phyloP scores from a whole-genome alignment of 176 grass and related monocot genomes.

The Avena atlantica region DNA sequence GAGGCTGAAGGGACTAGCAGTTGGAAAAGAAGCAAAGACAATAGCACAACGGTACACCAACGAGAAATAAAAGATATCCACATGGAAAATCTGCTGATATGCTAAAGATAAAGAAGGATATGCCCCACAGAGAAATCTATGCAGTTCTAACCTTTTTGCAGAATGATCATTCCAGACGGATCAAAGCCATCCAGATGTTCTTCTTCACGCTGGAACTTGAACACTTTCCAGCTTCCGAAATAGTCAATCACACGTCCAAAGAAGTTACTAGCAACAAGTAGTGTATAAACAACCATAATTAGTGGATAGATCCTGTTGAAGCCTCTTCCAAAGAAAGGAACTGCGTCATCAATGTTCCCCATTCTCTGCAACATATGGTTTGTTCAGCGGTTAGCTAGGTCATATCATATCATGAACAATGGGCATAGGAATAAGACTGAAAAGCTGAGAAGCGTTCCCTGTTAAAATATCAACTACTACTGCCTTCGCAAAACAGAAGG shows the following conservation, averaged over 20 bases:
- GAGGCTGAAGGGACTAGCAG: neutral
- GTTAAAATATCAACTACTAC: slow-evolving; percentile 20
- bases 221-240: slow-evolving; percentile 96
- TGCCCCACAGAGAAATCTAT: slow-evolving; percentile 22
- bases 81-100: slow-evolving; percentile 15
- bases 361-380: slow-evolving; percentile 78
- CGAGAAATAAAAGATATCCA: neutral
- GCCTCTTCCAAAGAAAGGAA: slow-evolving; percentile 99
- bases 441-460: slow-evolving; percentile 18
- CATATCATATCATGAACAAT: slow-evolving; percentile 21
- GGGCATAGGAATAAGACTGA: neutral
- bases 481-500: neutral
- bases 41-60: neutral
- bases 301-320: slow-evolving; percentile 99
- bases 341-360: slow-evolving; percentile 98
- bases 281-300: slow-evolving; percentile 98
- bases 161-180: slow-evolving; percentile 94
- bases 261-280: slow-evolving; percentile 96
- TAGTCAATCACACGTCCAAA: slow-evolving; percentile 91
- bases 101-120: slow-evolving; percentile 3
- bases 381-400: slow-evolving; percentile 32
- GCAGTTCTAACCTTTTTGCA: slow-evolving; percentile 80
- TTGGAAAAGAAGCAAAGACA: slow-evolving; percentile 11
- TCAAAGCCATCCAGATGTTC: slow-evolving; percentile 90
- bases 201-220: slow-evolving; percentile 86